Evolutionary conservation across 1,139 yeast species (phyloP), one percentile per base, ranked within the genome.

Genomic region (Yamadazyma oceani): DNA sequence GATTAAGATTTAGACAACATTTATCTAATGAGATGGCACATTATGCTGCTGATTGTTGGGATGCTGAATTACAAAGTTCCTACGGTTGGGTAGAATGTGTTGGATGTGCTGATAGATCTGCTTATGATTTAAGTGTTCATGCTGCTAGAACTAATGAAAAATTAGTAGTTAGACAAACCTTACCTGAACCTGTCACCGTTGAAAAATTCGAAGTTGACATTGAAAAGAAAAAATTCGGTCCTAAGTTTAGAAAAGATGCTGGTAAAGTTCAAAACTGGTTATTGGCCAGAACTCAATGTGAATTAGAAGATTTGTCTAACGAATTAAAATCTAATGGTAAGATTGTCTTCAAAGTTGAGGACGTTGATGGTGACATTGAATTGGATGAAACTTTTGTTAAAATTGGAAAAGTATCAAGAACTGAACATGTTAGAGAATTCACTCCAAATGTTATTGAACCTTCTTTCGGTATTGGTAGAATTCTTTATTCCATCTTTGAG

Each of bases 81-180:
- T 94, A 87, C 59, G 97, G 99, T 52, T 94, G 99, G 99, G 85
- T 94, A 55, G 99, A 94, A 71, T 92, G 98, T 81, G 97, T 92
- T 58, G 99, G 99, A 52, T 92, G 98, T 73, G 99, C 99, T 46
- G 99, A 94, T 67, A 83, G 99, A 73, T 87, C 96, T 35, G 99
- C 99, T 32, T 94, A 89, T 62, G 99, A 94, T 69, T 80, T 94
- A 65, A 78, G 92, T 37, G 98, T 94, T 41, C 99, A 94, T 61
- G 69, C 97, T 35, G 94, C 95, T 41, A 85, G 88, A 66, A 94
- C 98, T 43, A 89, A 89, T 65, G 96, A 88, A 68, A 89, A 88
- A 66, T 75, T 94, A 57, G 90, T 89, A 43, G 98, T 92, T 35
- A 86, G 97, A 75, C 86, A 94, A 70, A 77, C 87, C 39, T 77